Conservation (phyloP, 176 grass and related monocot genomes). For the Aegilops bicornis region DNA sequence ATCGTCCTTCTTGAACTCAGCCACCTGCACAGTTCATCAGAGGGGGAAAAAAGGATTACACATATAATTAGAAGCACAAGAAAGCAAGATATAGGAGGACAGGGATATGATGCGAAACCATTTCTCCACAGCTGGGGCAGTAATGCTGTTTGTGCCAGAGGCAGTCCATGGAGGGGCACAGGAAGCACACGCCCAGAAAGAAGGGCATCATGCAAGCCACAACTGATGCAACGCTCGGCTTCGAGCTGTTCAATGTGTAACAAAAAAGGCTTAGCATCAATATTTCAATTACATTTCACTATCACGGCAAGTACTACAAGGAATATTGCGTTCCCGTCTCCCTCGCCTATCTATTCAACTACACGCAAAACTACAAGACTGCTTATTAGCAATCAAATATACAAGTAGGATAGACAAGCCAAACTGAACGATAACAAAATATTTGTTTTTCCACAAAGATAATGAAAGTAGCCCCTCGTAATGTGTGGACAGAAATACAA, state of each 20-base stretch:
- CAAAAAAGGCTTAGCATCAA: not conserved
- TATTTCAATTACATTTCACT: not conserved
- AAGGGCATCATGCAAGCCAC: slow-evolving; percentile 97
- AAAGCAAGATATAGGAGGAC: not conserved
- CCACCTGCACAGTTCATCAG: slow-evolving; percentile 48
- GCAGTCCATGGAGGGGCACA: slow-evolving; percentile 87
- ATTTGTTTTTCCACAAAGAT: not conserved
- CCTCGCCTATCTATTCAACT: not conserved
- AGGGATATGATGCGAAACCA: slow-evolving; percentile 39
- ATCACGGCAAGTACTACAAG: not conserved
- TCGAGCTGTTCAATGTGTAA: slow-evolving; percentile 53
- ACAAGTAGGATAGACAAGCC: not conserved
- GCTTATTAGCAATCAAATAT: not conserved
- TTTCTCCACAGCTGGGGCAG: slow-evolving; percentile 80
- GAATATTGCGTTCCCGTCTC: not conserved
- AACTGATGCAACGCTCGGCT: slow-evolving; percentile 79
- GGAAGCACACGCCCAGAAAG: slow-evolving; percentile 87
- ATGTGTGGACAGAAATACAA: not conserved
- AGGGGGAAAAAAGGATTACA: not conserved
- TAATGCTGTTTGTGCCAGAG: slow-evolving; percentile 97
- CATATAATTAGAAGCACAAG: not conserved
- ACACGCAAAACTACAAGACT: not conserved
- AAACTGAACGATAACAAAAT: not conserved
- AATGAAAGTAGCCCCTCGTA: not conserved
- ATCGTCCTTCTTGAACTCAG: slow-evolving; percentile 87